These are phyloP conservation scores for Syzygium syzygioides DNA, from an alignment of 441 rosid genomes.

Conservation along the genomic window DNA sequence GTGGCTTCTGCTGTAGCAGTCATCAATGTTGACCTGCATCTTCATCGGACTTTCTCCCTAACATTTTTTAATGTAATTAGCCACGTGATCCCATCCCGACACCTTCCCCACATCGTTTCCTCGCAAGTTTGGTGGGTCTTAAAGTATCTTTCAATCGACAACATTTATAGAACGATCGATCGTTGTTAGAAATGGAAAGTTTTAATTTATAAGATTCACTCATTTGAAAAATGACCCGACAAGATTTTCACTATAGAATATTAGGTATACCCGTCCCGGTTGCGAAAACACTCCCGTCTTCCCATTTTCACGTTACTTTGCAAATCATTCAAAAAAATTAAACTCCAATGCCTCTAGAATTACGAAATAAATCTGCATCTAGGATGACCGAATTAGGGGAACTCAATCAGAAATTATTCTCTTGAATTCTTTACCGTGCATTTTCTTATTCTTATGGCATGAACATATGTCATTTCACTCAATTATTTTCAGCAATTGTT, in stretches of 20 bases:
- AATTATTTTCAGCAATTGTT: no score
- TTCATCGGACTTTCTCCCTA: not conserved
- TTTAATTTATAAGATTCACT: not conserved
- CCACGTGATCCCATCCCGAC: not conserved
- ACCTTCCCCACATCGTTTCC: not conserved
- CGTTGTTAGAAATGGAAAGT: not conserved
- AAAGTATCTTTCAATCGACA: not conserved
- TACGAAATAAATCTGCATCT: no score
- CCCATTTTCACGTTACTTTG: not conserved
- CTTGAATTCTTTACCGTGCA: no score
- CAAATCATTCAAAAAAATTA: no score
- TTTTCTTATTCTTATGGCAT: no score
- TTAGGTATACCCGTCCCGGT: not conserved
- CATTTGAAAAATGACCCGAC: not conserved
- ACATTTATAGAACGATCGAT: not conserved
- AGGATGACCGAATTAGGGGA: no score
- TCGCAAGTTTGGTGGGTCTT: not conserved
- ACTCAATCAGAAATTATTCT: no score
- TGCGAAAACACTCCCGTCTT: not conserved
- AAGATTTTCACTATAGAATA: not conserved
- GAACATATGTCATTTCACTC: not conserved
- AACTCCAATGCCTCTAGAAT: no score
- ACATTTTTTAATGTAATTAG: not conserved
- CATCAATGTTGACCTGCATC: not conserved
- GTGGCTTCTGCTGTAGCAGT: not conserved